Percentiles rank a stretch among this genome's conserved stretches.
phyloP scores from a whole-genome alignment of 2,329 filamentous ascomycete genomes.

The Beauveria asiatica region DNA sequence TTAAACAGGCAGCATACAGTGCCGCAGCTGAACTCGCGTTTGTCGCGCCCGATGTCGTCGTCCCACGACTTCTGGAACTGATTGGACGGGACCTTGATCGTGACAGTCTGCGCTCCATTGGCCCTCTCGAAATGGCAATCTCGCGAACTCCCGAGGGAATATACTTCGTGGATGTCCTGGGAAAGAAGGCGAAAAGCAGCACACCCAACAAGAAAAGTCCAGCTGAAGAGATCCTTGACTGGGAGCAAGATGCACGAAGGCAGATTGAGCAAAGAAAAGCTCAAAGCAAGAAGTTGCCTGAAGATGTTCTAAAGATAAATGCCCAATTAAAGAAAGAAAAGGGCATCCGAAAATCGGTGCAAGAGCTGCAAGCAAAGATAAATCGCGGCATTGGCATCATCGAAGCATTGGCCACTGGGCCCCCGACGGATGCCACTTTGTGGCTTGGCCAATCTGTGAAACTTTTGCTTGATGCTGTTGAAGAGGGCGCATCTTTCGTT shows the following conservation, averaged over 20 bases:
- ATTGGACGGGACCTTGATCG: constrained; percentile 67
- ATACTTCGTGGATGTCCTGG: constrained; percentile 82
- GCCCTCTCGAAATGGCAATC: constrained; percentile 85
- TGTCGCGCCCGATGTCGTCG: constrained; percentile 76
- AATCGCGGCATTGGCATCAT: constrained; percentile 82
- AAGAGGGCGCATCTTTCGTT: constrained; percentile 72
- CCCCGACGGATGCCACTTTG: constrained; percentile 76
- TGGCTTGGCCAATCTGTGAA: constrained; percentile 83
- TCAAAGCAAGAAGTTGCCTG: constrained; percentile 77
- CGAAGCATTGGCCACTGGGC: constrained; percentile 69
- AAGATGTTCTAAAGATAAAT: constrained; percentile 85
- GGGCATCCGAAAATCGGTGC: constrained; percentile 65
- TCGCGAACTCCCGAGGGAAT: constrained; percentile 85
- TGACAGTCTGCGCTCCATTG: constrained; percentile 60
- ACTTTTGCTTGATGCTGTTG: constrained; percentile 63
- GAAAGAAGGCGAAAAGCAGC: constrained; percentile 63
- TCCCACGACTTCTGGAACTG: constrained; percentile 65
- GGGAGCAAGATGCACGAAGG: constrained; percentile 84
- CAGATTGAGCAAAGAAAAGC: constrained; percentile 93
- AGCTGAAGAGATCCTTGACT: constrained; percentile 92
- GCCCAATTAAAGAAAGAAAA: constrained; percentile 84
- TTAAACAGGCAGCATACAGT: constrained; percentile 67
- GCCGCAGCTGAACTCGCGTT: constrained; percentile 89
- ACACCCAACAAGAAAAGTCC: constrained; percentile 82
- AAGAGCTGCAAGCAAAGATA: constrained; percentile 59